These are phyloP conservation scores for Wickerhamomyces hampshirensis DNA, from an alignment of 805 yeast species.

Conservation along the genomic window DNA sequence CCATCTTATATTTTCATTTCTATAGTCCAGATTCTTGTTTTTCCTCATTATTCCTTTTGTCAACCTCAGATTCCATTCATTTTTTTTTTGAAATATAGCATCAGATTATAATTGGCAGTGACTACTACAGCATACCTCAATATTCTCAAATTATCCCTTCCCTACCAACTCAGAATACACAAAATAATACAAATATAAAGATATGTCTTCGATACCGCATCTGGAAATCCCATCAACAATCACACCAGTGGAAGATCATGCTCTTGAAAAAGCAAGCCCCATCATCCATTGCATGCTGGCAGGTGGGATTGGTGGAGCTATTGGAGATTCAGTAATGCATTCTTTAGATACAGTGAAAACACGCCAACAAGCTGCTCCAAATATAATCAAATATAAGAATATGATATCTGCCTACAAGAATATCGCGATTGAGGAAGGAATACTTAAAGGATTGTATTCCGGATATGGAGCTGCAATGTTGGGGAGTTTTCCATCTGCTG, in stretches of 20 bases:
- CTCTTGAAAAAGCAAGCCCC: constrained; percentile 28
- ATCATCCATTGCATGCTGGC: constrained; percentile 67
- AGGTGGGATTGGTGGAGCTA: constrained; percentile 92
- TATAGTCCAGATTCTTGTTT: too few species aligned
- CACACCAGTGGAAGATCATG: constrained; percentile 9
- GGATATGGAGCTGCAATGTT: constrained; percentile 90
- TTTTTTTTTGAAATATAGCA: too few species aligned
- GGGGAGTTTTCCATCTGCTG: constrained; percentile 93
- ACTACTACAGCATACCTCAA: too few species aligned
- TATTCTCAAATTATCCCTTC: too few species aligned
- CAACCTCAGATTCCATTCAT: too few species aligned
- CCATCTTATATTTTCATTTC: too few species aligned
- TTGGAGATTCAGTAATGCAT: constrained; percentile 92
- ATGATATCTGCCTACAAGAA: constrained; percentile 75
- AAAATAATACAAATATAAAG: too few species aligned
- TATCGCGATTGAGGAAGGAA: constrained; percentile 80
- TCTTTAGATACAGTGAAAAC: constrained; percentile 96
- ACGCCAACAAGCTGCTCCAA: constrained; percentile 91
- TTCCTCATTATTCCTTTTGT: too few species aligned
- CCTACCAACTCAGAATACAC: too few species aligned
- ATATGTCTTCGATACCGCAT: too few species aligned
- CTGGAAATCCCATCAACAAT: constrained; percentile 12
- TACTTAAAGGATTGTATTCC: constrained; percentile 78
- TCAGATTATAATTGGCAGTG: too few species aligned
- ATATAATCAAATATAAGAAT: constrained; percentile 58